Evolutionary conservation across 2,329 filamentous ascomycete genomes (phyloP).

Genomic region (Fonsecaea monophora): DNA sequence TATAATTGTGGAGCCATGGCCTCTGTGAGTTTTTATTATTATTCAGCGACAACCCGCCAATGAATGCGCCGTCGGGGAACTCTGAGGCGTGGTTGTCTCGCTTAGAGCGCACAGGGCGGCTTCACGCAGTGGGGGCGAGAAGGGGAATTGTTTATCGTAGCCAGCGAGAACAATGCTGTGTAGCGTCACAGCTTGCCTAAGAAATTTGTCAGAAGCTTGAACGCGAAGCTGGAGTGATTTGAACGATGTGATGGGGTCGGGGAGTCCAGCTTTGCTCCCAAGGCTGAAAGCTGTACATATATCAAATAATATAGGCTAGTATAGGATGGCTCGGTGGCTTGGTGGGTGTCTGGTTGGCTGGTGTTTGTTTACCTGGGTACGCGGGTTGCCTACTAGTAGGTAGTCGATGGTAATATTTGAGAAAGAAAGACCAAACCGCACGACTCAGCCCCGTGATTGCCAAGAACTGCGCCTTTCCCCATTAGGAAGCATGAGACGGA

Average conservation of each 20-base stretch:
- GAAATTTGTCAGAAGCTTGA: slow-evolving; percentile 17
- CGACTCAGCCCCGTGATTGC: slow-evolving; percentile 3
- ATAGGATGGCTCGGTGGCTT: background rate
- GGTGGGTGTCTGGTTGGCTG: background rate
- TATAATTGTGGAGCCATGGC: background rate
- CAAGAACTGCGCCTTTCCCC: slow-evolving; percentile 8
- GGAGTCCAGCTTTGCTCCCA: background rate
- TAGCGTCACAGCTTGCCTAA: background rate
- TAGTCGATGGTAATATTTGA: background rate
- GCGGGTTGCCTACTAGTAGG: too few relatives aligned
- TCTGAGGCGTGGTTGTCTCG: background rate
- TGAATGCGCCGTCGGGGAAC: background rate
- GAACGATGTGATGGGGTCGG: background rate
- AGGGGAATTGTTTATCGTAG: background rate
- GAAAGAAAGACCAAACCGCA: background rate
- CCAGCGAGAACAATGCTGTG: background rate
- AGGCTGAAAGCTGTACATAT: slow-evolving; percentile 1
- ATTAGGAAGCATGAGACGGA: slow-evolving; percentile 10
- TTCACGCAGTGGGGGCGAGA: background rate
- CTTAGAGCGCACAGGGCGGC: background rate
- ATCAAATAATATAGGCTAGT: background rate
- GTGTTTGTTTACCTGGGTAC: too few relatives aligned
- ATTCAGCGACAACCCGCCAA: background rate
- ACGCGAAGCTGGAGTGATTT: background rate
- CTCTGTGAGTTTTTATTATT: background rate